These are phyloP conservation scores for Suillus weaverae DNA, from an alignment of 768 basidiomycete species.

Conservation along the genomic window DNA sequence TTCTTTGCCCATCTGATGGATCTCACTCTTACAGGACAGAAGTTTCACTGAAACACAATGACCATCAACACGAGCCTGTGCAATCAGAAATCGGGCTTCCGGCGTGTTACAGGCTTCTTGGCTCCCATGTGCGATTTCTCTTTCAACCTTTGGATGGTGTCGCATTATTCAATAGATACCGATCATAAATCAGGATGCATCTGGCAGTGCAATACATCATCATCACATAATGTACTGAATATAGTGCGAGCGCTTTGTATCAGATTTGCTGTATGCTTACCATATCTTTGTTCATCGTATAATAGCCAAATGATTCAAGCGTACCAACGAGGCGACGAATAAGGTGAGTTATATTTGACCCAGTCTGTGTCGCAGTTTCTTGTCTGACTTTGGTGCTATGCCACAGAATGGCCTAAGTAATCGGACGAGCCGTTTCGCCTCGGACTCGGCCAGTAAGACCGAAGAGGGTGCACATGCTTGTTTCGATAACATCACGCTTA, in stretches of 20 bases:
- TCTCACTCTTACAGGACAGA: too few species aligned
- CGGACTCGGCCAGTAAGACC: not conserved
- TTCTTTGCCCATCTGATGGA: too few species aligned
- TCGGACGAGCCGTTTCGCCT: not conserved
- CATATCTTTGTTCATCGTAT: not conserved
- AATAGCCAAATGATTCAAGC: not conserved
- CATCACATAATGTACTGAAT: too few species aligned
- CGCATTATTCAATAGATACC: not conserved
- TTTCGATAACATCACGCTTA: too few species aligned
- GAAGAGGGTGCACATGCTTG: not conserved
- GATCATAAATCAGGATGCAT: not conserved
- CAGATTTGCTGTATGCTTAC: not conserved
- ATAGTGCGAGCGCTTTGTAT: not conserved
- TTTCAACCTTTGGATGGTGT: not conserved
- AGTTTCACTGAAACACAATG: too few species aligned
- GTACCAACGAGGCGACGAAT: not conserved
- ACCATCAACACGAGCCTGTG: too few species aligned
- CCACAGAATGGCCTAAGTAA: not conserved
- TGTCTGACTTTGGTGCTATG: not conserved
- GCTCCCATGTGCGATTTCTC: not conserved
- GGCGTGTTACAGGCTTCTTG: too few species aligned
- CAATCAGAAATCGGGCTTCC: too few species aligned
- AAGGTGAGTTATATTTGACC: not conserved
- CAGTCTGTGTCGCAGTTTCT: too few species aligned
- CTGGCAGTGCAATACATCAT: not conserved